Evolutionary conservation across 2,329 filamentous ascomycete species (phyloP).

Genomic region (Alternaria sp.): DNA sequence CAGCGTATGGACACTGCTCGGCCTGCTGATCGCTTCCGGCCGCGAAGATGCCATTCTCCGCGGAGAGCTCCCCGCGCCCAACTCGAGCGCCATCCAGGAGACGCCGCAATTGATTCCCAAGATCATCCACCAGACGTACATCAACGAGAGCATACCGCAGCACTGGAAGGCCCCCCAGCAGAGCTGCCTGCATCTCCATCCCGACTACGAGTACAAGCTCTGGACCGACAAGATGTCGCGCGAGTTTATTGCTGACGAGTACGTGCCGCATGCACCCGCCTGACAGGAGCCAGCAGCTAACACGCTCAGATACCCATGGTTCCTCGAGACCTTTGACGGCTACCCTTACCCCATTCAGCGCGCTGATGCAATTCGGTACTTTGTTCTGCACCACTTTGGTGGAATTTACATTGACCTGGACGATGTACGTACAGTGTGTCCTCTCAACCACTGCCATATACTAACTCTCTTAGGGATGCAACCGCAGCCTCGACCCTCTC

Average conservation of each 20-base stretch:
- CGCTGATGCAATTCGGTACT: conserved; percentile 81
- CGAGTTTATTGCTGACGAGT: conserved; percentile 73
- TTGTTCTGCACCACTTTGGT: conserved; percentile 77
- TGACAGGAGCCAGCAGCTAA: conserved; percentile 18
- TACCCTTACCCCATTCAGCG: conserved; percentile 80
- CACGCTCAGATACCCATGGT: conserved; percentile 71
- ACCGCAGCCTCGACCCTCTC: conserved; percentile 71
- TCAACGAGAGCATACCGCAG: conserved; percentile 72
- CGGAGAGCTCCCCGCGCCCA: conserved; percentile 71
- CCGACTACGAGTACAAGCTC: conserved; percentile 79
- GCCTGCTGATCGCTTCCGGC: conserved; percentile 73
- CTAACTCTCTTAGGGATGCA: conserved; percentile 65
- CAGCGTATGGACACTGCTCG: conserved; percentile 74
- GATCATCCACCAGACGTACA: conserved; percentile 81
- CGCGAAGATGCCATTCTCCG: conserved; percentile 71
- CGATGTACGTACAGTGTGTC: conserved; percentile 58
- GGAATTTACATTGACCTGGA: conserved; percentile 85
- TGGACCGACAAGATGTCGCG: conserved; percentile 77
- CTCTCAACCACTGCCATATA: conserved; percentile 1
- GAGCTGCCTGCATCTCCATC: conserved; percentile 72
- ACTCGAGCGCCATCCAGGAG: conserved; percentile 66
- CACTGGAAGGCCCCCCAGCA: conserved; percentile 72
- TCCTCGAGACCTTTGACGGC: conserved; percentile 75
- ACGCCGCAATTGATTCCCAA: conserved; percentile 72
- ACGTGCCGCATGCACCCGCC: conserved; percentile 22